phyloP scores from a whole-genome alignment of 257 asterid species.

The Catharanthus roseus region DNA sequence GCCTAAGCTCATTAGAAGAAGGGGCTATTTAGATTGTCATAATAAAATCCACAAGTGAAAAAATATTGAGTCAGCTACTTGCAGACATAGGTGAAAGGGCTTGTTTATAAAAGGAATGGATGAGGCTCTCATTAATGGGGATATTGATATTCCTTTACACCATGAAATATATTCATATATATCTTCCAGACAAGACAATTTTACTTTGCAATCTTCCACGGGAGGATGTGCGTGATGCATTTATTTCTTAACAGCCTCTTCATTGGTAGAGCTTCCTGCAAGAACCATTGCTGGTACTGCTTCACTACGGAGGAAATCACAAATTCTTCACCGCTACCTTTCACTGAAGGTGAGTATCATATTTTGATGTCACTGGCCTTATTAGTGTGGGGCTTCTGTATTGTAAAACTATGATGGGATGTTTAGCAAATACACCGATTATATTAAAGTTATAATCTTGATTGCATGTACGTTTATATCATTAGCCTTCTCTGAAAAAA shows the following conservation, averaged over 20 bases:
- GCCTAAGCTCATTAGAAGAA: conserved; percentile 95
- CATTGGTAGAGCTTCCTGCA: conserved; percentile 78
- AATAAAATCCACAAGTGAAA: conserved; percentile 93
- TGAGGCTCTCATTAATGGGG: conserved; percentile 82
- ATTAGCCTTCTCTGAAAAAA: too few species aligned
- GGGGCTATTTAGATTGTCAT: conserved; percentile 83
- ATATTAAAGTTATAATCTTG: too few species aligned
- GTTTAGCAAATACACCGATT: too few species aligned
- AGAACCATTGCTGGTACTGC: conserved; percentile 90
- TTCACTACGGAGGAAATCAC: conserved; percentile 93
- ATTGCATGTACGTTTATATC: too few species aligned
- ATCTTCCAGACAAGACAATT: conserved; percentile 74
- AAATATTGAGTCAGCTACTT: conserved; percentile 80
- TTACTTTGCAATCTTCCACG: conserved; percentile 95
- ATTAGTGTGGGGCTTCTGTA: neutral
- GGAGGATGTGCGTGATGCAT: conserved; percentile 96
- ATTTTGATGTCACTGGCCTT: neutral
- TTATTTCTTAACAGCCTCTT: conserved; percentile 72
- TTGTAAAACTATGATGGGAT: too few species aligned
- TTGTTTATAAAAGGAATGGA: conserved; percentile 94
- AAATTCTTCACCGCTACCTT: conserved; percentile 81
- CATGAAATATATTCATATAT: conserved; percentile 98
- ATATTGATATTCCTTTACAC: conserved; percentile 94
- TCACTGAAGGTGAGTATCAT: conserved; percentile 48
- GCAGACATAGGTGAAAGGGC: conserved; percentile 99